Percentiles rank a stretch among this genome's conserved stretches.
Evolutionary conservation across 306 rosid genomes (phyloP).

Genomic region (Lathyrus aphaca): DNA sequence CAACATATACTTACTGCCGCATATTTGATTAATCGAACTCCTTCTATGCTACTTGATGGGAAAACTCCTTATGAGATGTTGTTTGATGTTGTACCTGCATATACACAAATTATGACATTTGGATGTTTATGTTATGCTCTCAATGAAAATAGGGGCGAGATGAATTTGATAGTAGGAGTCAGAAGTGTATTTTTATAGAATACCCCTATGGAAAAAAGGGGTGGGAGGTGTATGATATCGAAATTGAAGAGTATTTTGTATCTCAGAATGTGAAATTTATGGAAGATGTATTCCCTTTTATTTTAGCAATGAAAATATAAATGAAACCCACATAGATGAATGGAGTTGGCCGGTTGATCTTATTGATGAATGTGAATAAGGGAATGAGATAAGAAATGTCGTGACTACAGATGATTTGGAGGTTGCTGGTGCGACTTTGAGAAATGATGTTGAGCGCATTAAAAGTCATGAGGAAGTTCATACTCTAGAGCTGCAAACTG

Average conservation of each 20-base stretch:
- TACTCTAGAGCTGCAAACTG: background rate
- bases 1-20: background rate
- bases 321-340: background rate
- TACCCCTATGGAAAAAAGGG: background rate
- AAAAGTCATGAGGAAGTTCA: background rate
- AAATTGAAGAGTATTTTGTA: background rate
- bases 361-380: background rate
- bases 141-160: background rate
- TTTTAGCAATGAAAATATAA: background rate
- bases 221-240: background rate
- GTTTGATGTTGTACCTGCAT: too few species aligned
- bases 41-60: too few species aligned
- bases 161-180: background rate
- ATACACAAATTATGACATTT: too few species aligned
- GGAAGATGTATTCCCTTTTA: background rate
- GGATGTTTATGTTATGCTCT: too few species aligned
- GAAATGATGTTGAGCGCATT: background rate
- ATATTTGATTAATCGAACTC: too few species aligned
- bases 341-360: background rate
- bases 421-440: background rate
- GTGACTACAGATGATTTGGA: background rate
- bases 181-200: background rate
- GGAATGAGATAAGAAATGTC: background rate
- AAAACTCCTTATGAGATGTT: too few species aligned
- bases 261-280: background rate